These are phyloP conservation scores for Quercus berberidifolia DNA, from an alignment of 306 rosid species.

Conservation along the genomic window DNA sequence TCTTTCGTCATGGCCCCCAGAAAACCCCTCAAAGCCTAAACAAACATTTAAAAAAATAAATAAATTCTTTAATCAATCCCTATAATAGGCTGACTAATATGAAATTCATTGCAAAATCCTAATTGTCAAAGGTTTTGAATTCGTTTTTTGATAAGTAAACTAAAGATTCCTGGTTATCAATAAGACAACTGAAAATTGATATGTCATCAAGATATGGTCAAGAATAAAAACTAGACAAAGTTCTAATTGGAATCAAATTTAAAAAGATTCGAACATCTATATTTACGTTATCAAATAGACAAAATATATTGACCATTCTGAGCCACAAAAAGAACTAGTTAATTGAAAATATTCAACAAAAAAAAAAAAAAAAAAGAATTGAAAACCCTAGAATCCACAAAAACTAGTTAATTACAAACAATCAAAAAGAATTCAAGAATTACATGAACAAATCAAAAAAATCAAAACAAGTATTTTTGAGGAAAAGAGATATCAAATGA, in stretches of 20 bases:
- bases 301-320: background rate
- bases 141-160: background rate
- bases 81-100: background rate
- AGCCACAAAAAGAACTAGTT: background rate
- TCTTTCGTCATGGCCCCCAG: conserved; percentile 58
- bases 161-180: too few relatives aligned
- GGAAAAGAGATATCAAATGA: background rate
- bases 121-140: background rate
- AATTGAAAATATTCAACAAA: conserved; percentile 3
- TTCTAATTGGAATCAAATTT: too few relatives aligned
- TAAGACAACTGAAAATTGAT: too few relatives aligned
- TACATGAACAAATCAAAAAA: background rate
- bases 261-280: too few relatives aligned
- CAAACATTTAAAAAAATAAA: background rate
- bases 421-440: background rate
- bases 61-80: background rate
- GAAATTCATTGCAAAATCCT: background rate
- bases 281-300: background rate
- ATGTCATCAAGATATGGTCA: too few relatives aligned
- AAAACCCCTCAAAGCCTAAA: conserved; percentile 75
- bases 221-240: too few relatives aligned
- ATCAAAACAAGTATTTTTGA: background rate
- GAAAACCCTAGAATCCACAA: background rate
- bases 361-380: background rate
- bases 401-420: background rate